Conservation (phyloP, 2,329 filamentous ascomycete species). For the Phialocephala sp. region DNA sequence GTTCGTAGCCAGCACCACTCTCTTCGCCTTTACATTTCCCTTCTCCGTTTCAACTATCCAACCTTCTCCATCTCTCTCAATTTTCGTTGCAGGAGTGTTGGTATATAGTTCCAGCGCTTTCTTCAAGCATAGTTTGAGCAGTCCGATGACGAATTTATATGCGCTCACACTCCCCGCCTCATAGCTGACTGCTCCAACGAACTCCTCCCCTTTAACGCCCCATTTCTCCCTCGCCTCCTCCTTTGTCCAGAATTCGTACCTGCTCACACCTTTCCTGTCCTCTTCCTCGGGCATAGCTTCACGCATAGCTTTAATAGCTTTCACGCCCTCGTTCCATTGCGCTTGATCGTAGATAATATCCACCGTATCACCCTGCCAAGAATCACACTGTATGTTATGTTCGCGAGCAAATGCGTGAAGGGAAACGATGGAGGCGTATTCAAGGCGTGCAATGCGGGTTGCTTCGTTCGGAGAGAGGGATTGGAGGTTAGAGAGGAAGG, state of each 20-base stretch:
- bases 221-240: constrained; percentile 51
- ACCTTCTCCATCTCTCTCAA: constrained; percentile 26
- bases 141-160: constrained; percentile 37
- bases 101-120: constrained; percentile 39
- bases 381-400: constrained; percentile 19
- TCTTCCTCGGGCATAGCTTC: constrained; percentile 37
- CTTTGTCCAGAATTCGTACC: constrained; percentile 38
- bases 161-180: constrained; percentile 49
- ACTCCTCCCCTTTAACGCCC: constrained; percentile 40
- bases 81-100: constrained; percentile 36
- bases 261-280: background rate
- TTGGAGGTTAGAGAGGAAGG: constrained; percentile 30
- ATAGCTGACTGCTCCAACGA: constrained; percentile 35
- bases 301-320: constrained; percentile 51
- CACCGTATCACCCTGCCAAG: constrained; percentile 38
- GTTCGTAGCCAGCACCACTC: constrained; percentile 59
- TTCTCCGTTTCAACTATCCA: constrained; percentile 51
- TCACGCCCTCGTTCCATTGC: constrained; percentile 34
- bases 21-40: constrained; percentile 49
- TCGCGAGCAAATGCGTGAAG: background rate
- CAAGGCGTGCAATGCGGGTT: background rate
- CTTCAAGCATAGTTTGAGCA: constrained; percentile 35
- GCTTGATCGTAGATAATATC: constrained; percentile 46
- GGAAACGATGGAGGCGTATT: background rate
- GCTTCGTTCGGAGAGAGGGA: background rate